Percentiles rank a stretch among this genome's conserved stretches.
phyloP scores from a whole-genome alignment of 1,139 yeast genomes.

The Yamadazyma diospyri region DNA sequence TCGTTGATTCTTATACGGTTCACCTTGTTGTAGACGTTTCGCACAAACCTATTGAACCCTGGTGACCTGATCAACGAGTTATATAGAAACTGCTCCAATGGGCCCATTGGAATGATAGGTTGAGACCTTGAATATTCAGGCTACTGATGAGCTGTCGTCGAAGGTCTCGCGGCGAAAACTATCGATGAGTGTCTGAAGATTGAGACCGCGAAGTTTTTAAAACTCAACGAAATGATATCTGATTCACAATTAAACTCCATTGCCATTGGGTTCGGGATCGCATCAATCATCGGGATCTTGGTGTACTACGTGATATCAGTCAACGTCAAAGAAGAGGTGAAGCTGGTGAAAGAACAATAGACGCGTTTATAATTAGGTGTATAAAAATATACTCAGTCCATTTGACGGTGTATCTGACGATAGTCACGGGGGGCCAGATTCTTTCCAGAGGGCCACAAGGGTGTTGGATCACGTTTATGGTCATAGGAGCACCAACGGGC shows the following conservation, averaged over 20 bases:
- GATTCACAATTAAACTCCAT: conserved; percentile 74
- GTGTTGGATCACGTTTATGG: neutral
- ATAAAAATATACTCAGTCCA: neutral
- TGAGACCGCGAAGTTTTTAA: conserved; percentile 1
- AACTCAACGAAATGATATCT: conserved; percentile 55
- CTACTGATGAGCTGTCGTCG: no score
- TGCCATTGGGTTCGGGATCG: conserved; percentile 72
- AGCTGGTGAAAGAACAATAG: neutral
- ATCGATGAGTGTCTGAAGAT: no score
- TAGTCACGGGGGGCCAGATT: neutral
- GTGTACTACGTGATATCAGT: conserved; percentile 61
- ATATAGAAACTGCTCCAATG: conserved; percentile 50
- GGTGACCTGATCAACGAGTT: conserved; percentile 52
- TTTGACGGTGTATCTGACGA: neutral
- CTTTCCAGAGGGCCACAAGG: no score
- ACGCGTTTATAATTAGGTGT: neutral
- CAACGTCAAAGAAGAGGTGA: conserved; percentile 20
- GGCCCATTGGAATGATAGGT: no score
- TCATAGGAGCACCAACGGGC: neutral
- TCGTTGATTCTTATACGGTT: conserved; percentile 50
- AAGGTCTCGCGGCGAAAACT: no score
- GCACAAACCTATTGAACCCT: conserved; percentile 67
- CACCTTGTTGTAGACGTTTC: conserved; percentile 57
- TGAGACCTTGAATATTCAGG: no score
- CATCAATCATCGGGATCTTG: conserved; percentile 67